These are phyloP conservation scores for Ogataea philodendri DNA, from an alignment of 805 yeast species.

Conservation along the genomic window DNA sequence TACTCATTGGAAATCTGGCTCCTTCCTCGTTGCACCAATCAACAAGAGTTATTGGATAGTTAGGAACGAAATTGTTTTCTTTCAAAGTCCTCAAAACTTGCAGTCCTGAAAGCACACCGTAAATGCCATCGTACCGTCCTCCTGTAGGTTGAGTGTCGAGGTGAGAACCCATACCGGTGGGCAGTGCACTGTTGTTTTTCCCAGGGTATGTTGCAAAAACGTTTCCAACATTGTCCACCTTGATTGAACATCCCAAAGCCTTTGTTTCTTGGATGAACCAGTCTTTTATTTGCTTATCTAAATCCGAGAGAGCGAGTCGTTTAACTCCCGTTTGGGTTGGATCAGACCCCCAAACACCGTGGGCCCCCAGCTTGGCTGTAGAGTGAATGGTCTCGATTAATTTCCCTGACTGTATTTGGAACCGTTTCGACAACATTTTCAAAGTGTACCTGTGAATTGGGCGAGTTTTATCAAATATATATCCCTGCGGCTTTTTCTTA, in stretches of 20 bases:
- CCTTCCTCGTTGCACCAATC: constrained; percentile 82
- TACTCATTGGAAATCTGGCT: constrained; percentile 68
- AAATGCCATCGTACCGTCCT: constrained; percentile 72
- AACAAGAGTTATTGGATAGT: constrained; percentile 61
- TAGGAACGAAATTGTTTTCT: constrained; percentile 57
- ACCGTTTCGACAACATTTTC: constrained; percentile 6
- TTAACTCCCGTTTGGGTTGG: constrained; percentile 66
- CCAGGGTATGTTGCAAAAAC: constrained; percentile 68
- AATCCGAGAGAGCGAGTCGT: constrained; percentile 59
- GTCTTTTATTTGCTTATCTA: constrained; percentile 61
- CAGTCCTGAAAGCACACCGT: constrained; percentile 65
- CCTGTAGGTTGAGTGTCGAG: constrained; percentile 79
- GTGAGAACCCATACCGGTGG: constrained; percentile 69
- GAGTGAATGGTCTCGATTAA: constrained; percentile 58
- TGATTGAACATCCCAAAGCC: constrained; percentile 54
- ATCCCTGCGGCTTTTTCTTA: too few species aligned
- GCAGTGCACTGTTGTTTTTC: constrained; percentile 34
- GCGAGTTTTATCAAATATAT: too few species aligned
- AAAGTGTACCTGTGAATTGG: too few species aligned
- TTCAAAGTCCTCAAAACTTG: constrained; percentile 65
- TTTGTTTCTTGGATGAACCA: constrained; percentile 59
- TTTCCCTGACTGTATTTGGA: constrained; percentile 38
- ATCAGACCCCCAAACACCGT: constrained; percentile 56
- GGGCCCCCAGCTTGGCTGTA: constrained; percentile 59
- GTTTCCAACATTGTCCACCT: constrained; percentile 64